Conservation (phyloP, 1,139 yeast genomes). For the Debaryomycetaceae sp. region DNA sequence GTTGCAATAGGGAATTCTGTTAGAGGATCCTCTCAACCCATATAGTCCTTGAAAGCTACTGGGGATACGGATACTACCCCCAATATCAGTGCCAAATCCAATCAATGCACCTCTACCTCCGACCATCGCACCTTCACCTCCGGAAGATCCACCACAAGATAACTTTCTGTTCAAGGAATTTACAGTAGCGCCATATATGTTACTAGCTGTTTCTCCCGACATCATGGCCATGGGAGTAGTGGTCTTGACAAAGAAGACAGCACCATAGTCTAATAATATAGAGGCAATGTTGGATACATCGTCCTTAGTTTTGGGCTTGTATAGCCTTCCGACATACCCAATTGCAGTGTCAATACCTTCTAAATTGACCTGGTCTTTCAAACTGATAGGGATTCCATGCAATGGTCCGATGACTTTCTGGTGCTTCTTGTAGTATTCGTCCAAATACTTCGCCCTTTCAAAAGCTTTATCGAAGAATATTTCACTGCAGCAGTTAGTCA, state of each 20-base stretch:
- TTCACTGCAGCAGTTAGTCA: slow-evolving; percentile 35
- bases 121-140: slow-evolving; percentile 61
- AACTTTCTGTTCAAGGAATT: slow-evolving; percentile 45
- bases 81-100: slow-evolving; percentile 32
- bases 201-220: slow-evolving; percentile 45
- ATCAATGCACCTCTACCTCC: slow-evolving; percentile 46
- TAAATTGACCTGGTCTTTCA: slow-evolving; percentile 51
- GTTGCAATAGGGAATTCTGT: slow-evolving; percentile 10
- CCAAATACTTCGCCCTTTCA: slow-evolving; percentile 32
- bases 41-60: slow-evolving; percentile 13
- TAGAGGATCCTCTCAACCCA: slow-evolving; percentile 13
- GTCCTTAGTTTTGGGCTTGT: slow-evolving; percentile 19
- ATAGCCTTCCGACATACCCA: slow-evolving; percentile 38
- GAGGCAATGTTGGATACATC: slow-evolving; percentile 41
- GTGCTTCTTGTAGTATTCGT: slow-evolving; percentile 26
- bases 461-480: slow-evolving; percentile 28
- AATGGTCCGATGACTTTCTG: slow-evolving; percentile 49
- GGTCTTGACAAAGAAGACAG: slow-evolving; percentile 54
- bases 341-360: slow-evolving; percentile 43
- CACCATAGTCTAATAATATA: slow-evolving; percentile 45
- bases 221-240: slow-evolving; percentile 59
- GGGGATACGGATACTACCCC: slow-evolving; percentile 19
- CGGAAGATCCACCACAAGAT: slow-evolving; percentile 57
- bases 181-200: slow-evolving; percentile 45
- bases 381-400: slow-evolving; percentile 67